Evolutionary conservation across 2,329 filamentous ascomycete species (phyloP).

Genomic region (Aspergillus texensis): DNA sequence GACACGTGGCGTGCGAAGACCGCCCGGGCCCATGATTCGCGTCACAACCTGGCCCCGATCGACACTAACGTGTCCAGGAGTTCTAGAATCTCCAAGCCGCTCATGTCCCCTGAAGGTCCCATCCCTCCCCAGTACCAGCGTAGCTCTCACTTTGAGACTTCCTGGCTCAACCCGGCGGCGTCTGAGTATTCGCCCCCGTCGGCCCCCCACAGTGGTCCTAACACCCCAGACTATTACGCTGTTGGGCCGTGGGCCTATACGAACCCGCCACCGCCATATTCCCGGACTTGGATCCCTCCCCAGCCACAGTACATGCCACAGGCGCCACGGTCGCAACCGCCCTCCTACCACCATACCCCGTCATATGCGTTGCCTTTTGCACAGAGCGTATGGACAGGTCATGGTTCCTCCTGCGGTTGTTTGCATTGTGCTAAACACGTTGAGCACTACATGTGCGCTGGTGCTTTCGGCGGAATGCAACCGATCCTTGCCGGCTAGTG

Average conservation of each 20-base stretch:
- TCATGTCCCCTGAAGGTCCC: slow-evolving; percentile 51
- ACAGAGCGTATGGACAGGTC: slow-evolving; percentile 51
- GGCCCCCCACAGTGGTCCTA: slow-evolving; percentile 51
- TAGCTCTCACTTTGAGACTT: slow-evolving; percentile 50
- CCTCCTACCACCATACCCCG: slow-evolving; percentile 52
- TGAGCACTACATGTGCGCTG: slow-evolving; percentile 52
- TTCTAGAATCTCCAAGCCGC: slow-evolving; percentile 52
- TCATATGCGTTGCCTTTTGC: slow-evolving; percentile 50
- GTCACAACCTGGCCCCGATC: slow-evolving; percentile 61
- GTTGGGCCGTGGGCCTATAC: slow-evolving; percentile 46
- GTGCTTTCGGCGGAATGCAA: slow-evolving; percentile 48
- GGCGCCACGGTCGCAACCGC: slow-evolving; percentile 46
- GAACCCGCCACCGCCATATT: slow-evolving; percentile 45
- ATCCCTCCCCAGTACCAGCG: slow-evolving; percentile 56
- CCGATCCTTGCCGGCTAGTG: slow-evolving; percentile 42
- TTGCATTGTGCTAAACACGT: slow-evolving; percentile 52
- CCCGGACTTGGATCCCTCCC: slow-evolving; percentile 43
- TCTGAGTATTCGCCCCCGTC: slow-evolving; percentile 57
- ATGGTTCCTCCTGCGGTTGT: slow-evolving; percentile 52
- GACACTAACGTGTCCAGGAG: slow-evolving; percentile 65
- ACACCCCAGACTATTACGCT: slow-evolving; percentile 52
- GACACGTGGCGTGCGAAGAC: slow-evolving; percentile 61
- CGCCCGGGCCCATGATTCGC: slow-evolving; percentile 49
- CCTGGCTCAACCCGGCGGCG: slow-evolving; percentile 53
- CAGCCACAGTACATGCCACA: slow-evolving; percentile 39